Base-by-base conservation (phyloP, 805 yeast species). In the Hanseniaspora meyeri region DNA sequence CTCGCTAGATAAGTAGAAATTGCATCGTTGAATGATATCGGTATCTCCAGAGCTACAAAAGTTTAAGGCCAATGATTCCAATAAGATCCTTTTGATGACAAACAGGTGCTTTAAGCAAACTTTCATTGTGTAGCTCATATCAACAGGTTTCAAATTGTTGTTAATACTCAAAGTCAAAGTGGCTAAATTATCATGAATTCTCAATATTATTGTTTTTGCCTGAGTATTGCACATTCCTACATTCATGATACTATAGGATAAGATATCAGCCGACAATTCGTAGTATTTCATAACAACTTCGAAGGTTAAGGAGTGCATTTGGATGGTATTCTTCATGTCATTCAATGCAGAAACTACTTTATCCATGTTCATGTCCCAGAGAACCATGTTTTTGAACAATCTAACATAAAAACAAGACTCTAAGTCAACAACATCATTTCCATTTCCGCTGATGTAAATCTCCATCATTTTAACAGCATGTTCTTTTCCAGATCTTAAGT, bases 1-100 rank as follows among this genome's bases (percentile, higher is more conserved):
- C 32, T 53, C 57, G 4, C 27, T 43, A 8, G 46, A 16, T 17
- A 47, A 47, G 12, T 32, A 39, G 40, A 54, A 54, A 17, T 54
- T 55, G 9, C 51, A 46, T 29, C 96, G 74, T 62, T 90, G 75
- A 61, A 93, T 77, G 0, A 82, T 78, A 46, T 81, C 85, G 55
- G 90, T 68, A 65, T 93, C 96, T 0, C 98, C 97, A 16, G 89
- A 80, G 1, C 96, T 96, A 1, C 95, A 90, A 86, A 88, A 85
- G 0, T 89, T 76, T 31, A 87, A 73, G 0, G 96, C 78, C 7
- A 78, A 67, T 9, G 93, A 77, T 5, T 91, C 66, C 1, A 83
- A 76, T 14, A 88, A 61, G 0, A 83, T 71, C 60, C 81, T 81
- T 49, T 82, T 80, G 36, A 82, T 72, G 37, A 76, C 77, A 20